Evolutionary conservation across 176 grass and related monocot species (phyloP), one percentile per base, ranked within the genome.

Genomic region (Canna indica): DNA sequence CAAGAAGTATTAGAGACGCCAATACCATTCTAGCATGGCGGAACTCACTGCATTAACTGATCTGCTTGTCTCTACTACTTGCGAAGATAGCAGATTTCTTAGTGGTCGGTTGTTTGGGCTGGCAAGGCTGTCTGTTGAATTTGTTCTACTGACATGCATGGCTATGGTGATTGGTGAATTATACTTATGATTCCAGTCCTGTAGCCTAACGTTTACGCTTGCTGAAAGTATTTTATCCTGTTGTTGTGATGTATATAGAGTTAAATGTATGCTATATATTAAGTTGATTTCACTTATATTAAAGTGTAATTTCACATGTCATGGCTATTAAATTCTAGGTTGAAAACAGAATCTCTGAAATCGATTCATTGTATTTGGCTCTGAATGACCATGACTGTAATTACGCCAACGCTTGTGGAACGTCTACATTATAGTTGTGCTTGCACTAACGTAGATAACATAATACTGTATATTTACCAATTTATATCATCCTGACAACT

Each of bases 1-100:
- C 85, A 38, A 91, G 88, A 85, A 97, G 93, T 74, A 78, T 97
- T 74, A 87, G 93, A 86, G 93, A 96, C 81, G 74, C 83, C 31
- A 86, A 88, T 14, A 69, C 76, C 5, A 79, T 87, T 71, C 34
- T 88, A 41, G 81, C 88, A 0, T 86, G 92, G 85, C 88, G 86
- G 32, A 89, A 85, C 69, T 80, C 86, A 7, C 71, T 96, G 85
- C 74, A 83, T 47, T 91, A 83, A 59, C 75, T 52, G 69, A 61
- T 24, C 36, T 29, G 3, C 71, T 64, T 52, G 0, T 54, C 50
- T 10, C 50, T 54, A 20, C 50, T 5, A 54, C 18, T 24, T 25
- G 17, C 18, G 17, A 54, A 50, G 47, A 22, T 50, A 50, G 14
- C 18, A 15, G 14, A 50, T 50, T 50, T 50, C 47, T 50, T 4